Evolutionary conservation across 2,329 filamentous ascomycete species (phyloP).

Genomic region (Cercospora brassicicola): DNA sequence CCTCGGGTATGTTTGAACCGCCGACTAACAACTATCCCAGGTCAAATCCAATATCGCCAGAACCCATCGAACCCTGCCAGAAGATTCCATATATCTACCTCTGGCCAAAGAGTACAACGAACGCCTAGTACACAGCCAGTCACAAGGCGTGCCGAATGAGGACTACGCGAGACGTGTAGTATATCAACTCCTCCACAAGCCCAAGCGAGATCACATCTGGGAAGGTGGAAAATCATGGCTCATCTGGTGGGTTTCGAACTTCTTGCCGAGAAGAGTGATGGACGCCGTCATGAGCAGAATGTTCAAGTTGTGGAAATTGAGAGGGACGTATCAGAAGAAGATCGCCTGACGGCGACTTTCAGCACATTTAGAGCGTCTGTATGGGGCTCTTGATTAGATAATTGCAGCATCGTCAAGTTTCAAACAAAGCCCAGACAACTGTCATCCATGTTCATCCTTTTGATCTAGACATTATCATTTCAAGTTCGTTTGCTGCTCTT

Average conservation of each 20-base stretch:
- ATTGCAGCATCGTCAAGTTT: too few relatives aligned
- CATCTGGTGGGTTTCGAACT: slow-evolving; percentile 52
- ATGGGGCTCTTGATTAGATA: background rate
- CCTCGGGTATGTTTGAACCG: too few relatives aligned
- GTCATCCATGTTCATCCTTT: background rate
- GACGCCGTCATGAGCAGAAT: slow-evolving; percentile 49
- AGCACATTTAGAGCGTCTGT: slow-evolving; percentile 4
- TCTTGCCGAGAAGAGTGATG: slow-evolving; percentile 47
- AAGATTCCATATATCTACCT: slow-evolving; percentile 54
- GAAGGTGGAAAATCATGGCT: slow-evolving; percentile 54
- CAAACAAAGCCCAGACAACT: too few relatives aligned
- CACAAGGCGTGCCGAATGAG: slow-evolving; percentile 53
- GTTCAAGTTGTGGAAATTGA: slow-evolving; percentile 54
- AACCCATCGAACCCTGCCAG: slow-evolving; percentile 49
- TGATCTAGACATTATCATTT: background rate
- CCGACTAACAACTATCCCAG: background rate
- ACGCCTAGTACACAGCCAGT: slow-evolving; percentile 56
- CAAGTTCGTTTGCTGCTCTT: background rate
- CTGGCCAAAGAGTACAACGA: slow-evolving; percentile 54
- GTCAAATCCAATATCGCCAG: slow-evolving; percentile 59
- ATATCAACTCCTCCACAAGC: slow-evolving; percentile 47
- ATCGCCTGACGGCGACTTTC: slow-evolving; percentile 11
- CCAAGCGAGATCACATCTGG: slow-evolving; percentile 51
- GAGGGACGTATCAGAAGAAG: slow-evolving; percentile 33
- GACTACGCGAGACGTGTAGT: slow-evolving; percentile 59